Evolutionary conservation across 345 rosid species (phyloP), one percentile per base, ranked within the genome.

Genomic region (Populus ilicifolia): DNA sequence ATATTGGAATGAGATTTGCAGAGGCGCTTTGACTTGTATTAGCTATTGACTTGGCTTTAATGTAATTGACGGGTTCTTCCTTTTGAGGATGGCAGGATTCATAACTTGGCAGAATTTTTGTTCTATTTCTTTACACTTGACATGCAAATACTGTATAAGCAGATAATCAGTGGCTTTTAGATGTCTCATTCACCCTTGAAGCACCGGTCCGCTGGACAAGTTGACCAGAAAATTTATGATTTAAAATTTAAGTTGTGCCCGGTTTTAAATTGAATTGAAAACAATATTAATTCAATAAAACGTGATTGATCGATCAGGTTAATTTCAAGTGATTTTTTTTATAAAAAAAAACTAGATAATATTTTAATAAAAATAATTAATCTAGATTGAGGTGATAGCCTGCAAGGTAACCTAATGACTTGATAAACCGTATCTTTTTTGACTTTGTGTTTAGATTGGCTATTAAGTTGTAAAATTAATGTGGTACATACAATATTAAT

Each of bases 401-500:
- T 33, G 36, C 0, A 33, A 33, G 35, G 4, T 33, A 33, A 33
- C 0, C 5, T 0, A 3, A 33, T 33, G 4, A 33, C 0, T 0
- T 0, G 5, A 0, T 33, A 33, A 33, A 33, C 0, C 0, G 4
- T 33, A 33, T 3, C 4, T 33, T 33, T 33, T 33, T 33, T 4
- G 0, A 33, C 0, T 4, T 0, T 33, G 4, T 33, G 5, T 4
- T 0, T 33, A 33, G 35, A 33, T 33, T 33, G 35, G 35, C 4
- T 33, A 5, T 33, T 33, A 33, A 33, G 5, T 0, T 33, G 0
- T 4, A 33, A 33, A 33, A 33, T 33, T 33, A 33, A 33, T 33
- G 5, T 0, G 0, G 5, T 33, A 33, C 0, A 4, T 0, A 33
- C 5, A 0, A 33, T 33, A 33, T 2, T 0, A 30, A 30, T 3